phyloP scores from a whole-genome alignment of 208 protist species.

The Leptomonas pyrrhocoris region DNA sequence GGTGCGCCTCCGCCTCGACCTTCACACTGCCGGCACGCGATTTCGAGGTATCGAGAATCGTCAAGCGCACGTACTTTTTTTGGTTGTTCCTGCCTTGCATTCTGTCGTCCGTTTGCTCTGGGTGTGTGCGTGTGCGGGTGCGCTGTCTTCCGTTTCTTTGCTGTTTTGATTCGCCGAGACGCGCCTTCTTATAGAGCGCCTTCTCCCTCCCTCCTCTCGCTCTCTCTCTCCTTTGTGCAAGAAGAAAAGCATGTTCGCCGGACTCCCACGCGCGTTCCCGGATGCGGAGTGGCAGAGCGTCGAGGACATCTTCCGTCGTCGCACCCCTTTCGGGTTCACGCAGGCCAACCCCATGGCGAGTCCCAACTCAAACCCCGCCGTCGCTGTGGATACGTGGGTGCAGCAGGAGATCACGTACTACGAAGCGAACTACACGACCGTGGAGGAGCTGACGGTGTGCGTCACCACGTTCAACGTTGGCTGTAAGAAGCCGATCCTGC shows the following conservation, averaged over 20 bases:
- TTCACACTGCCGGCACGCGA: too few relatives aligned
- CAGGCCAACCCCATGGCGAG: background rate
- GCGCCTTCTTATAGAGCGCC: too few relatives aligned
- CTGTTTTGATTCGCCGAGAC: too few relatives aligned
- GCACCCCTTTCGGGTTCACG: conserved; percentile 18
- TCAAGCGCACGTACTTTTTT: too few relatives aligned
- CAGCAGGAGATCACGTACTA: conserved; percentile 81
- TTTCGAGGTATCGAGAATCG: too few relatives aligned
- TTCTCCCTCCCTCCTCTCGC: background rate
- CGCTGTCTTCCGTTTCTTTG: too few relatives aligned
- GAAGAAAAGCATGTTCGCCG: conserved; percentile 45
- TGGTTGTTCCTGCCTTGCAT: too few relatives aligned
- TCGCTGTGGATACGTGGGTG: conserved; percentile 71
- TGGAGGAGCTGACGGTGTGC: conserved; percentile 66
- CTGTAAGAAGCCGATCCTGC: conserved; percentile 74
- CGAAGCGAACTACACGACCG: conserved; percentile 66
- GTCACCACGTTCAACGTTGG: conserved; percentile 88
- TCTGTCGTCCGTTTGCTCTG: too few relatives aligned
- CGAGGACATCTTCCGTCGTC: conserved; percentile 54
- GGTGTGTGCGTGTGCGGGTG: too few relatives aligned
- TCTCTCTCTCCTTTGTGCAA: background rate
- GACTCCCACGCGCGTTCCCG: conserved; percentile 64
- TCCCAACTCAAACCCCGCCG: conserved; percentile 5
- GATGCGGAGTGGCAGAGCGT: conserved; percentile 47
- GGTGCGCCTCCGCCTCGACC: too few relatives aligned